Evolutionary conservation across 73 alveolate species (phyloP), one percentile per base, ranked within the genome.

Genomic region (Breviolum minutum): DNA sequence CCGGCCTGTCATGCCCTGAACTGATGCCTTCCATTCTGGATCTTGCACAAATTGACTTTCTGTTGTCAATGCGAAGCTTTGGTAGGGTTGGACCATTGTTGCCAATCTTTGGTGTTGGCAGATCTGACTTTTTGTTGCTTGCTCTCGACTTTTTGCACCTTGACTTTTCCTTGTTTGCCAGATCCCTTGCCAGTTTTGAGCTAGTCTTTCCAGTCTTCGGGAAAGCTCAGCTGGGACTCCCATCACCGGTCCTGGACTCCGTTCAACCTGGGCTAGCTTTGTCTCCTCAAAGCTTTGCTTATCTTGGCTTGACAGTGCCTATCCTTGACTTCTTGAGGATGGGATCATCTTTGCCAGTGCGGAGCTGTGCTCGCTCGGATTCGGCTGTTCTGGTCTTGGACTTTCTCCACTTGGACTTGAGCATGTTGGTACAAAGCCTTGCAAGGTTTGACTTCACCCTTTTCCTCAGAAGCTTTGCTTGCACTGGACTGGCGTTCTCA

Each of bases 1-100:
- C 22, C 54, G 99, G 99, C 54, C 16, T 64, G 88, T 64, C 95
- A 17, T 26, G 95, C 19, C 62, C 61, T 29, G 99, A 8, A 17
- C 22, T 40, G 54, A 13, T 48, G 64, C 54, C 54, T 22, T 82
- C 19, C 16, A n/a, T 27, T 9, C n/a, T 68, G 11, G 99, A 92
- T 27, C 14, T 27, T 27, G 19, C 54, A 8, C 64, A 40, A n/a
- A 69, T 76, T 12, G 98, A 60, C 68, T 14, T 22, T 20, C 54
- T 73, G 13, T 24, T 32, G 73, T 22, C 69, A 13, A 29, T 76
- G 66, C 86, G 26, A 54, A 73, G 98, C 40, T 32, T 40, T 60
- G 91, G 40, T 13, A n/a, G 79, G 68, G 69, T 27, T 40, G 99
- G 63, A 60, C 29, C 48, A 7, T 17, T 85, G 5, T 4, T 32